A percentile compares a stretch with the other conserved stretches of the same genome.
Conservation (phyloP, 2,329 filamentous ascomycete species). For the Phyllosticta ampelicida region DNA sequence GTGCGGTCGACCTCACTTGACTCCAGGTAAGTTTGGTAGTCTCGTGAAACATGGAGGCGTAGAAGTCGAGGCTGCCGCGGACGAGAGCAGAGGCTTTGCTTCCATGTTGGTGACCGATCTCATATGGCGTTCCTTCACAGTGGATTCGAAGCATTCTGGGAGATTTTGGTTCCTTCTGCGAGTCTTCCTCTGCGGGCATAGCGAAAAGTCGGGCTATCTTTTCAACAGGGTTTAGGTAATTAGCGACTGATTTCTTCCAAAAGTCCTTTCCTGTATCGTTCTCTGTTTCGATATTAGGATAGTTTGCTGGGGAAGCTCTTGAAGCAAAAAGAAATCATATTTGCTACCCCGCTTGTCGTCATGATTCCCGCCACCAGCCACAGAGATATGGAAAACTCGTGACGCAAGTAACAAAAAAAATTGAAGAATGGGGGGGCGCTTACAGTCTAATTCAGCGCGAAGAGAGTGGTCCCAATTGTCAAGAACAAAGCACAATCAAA, state of each 20-base stretch:
- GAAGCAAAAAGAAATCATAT: background rate
- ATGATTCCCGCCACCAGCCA: background rate
- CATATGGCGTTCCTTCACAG: conserved; percentile 33
- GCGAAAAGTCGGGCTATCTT: too few species aligned
- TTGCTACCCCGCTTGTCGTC: background rate
- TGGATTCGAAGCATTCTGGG: conserved; percentile 29
- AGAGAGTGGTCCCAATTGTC: too few species aligned
- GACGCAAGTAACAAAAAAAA: background rate
- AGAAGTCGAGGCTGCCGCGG: conserved; percentile 35
- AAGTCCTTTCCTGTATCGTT: background rate
- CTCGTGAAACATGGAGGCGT: conserved; percentile 36
- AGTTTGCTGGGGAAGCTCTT: background rate
- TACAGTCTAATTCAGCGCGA: too few species aligned
- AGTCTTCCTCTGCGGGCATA: background rate
- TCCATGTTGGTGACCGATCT: conserved; percentile 36
- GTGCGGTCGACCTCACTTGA: conserved; percentile 35
- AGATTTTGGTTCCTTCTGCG: too few species aligned
- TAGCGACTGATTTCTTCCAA: background rate
- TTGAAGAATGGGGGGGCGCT: too few species aligned
- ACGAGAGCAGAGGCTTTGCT: conserved; percentile 30
- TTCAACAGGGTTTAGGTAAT: too few species aligned
- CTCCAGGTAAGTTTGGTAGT: conserved; percentile 39
- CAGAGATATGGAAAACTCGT: background rate
- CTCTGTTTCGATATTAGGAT: background rate
- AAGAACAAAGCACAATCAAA: too few species aligned